Evolutionary conservation across 1,284 basidiomycete genomes (phyloP), one percentile per base, ranked within the genome.

Genomic region (Austroboletus novae-zelandiae): DNA sequence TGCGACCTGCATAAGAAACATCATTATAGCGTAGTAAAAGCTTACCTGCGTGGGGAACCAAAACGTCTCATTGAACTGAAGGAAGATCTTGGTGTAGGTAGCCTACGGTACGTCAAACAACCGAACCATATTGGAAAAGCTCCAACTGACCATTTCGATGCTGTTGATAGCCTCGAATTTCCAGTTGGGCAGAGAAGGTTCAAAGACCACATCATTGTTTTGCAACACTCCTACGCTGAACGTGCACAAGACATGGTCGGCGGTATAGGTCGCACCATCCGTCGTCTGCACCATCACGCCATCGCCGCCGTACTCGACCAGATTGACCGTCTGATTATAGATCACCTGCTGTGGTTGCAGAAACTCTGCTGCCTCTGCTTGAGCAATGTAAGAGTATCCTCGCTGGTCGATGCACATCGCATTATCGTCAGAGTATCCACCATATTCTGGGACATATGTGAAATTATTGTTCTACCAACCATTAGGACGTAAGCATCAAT

Each of bases 71-170:
- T 78, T 72, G 59, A 87, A 88, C 53, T 81, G 75, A 40, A 87
- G 58, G 65, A 86, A 88, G 43, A 88, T 84, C 68, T 87, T 88
- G 5, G 84, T 86, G 59, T 84, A 88, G 3, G 77, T 83, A 2
- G 74, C 75, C 76, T 78, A 43, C 10, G 6, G 2, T 3, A 11
- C 1, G 15, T 23, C 56, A 20, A 50, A 40, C 1, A 42, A 1
- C 15, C 6, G 30, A 13, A 31, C 13, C 6, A 2, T 15, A 40
- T 20, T 6, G 7, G 34, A 45, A 31, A 13, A 27, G 27, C n/a
- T 14, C 23, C n/a, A 11, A 54, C 67, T 45, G 31, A 77, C 83
- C 85, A 87, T 86, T 8, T 74, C 73, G 64, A 86, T 79, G 45
- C 77, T 79, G 27, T 82, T 76, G 44, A 88, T 81, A 1, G 84